Evolutionary conservation across 257 asterid species (phyloP), one percentile per base, ranked within the genome.

Genomic region (Solanum habrochaites): DNA sequence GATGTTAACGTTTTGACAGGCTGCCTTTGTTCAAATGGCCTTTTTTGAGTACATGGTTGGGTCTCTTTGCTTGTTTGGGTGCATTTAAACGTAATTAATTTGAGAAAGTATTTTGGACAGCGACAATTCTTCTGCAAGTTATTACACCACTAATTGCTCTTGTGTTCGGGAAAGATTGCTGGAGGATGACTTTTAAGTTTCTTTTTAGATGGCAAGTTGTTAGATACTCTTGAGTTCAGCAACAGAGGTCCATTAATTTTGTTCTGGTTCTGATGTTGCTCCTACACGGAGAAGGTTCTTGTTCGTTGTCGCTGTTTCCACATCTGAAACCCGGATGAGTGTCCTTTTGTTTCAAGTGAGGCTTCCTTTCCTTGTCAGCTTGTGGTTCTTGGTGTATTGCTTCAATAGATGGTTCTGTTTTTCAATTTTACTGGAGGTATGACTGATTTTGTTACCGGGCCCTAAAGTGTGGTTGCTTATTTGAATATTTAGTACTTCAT

Each of bases 1-100:
- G 87, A 85, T 89, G 85, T 91, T 91, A 85, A 89, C 90, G 90
- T 94, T 94, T 92, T 95, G 97, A 92, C 95, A 93, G 98, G 97
- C 94, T 87, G 88, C 32, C 23, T 92, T 86, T 91, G 92, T 89
- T 89, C 89, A 90, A 91, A 70, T 91, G 94, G 32, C 60, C 58
- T 88, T 89, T 88, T 88, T 87, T 56, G 64, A 93, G 88, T 90
- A 88, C 94, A 92, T 93, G 92, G 86, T 89, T 92, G 92, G 96
- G 91, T 86, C 90, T 90, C 83, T 91, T 92, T 93, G 93, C 92
- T 93, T 89, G 67, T 88, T 92, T 92, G 92, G 93, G 77, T 91
- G 87, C 93, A 62, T 87, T 73, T 86, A 87, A 90, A 90, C 15
- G 85, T 91, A 83, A 81, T 89, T 88, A 89, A 89, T 87, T 87